Conservation (phyloP, 345 rosid genomes). For the Populus ilicifolia region DNA sequence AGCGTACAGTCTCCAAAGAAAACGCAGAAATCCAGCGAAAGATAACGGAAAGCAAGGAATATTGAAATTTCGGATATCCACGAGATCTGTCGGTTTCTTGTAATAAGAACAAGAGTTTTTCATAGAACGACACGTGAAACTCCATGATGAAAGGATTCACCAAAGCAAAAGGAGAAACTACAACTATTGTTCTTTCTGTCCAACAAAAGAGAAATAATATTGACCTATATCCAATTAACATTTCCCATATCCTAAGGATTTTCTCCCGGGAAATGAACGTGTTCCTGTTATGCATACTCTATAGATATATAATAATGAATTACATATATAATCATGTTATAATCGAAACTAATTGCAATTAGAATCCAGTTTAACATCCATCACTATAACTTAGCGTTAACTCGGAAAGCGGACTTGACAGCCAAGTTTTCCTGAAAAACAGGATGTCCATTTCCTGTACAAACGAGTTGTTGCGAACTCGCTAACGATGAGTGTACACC, state of each 20-base stretch:
- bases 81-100: neutral
- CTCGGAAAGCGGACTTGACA: neutral
- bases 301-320: neutral
- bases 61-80: neutral
- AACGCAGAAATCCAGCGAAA: constrained; percentile 28
- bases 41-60: neutral
- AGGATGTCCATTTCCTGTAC: neutral
- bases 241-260: neutral
- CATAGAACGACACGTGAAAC: neutral
- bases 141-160: neutral
- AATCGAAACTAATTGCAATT: neutral
- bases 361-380: neutral
- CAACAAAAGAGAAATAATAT: too few relatives aligned
- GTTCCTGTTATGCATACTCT: neutral
- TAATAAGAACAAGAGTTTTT: neutral
- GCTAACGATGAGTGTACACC: neutral
- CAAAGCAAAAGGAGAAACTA: neutral
- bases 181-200: neutral
- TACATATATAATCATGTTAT: neutral
- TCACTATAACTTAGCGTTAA: neutral
- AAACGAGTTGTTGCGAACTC: neutral
- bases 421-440: neutral
- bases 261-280: neutral
- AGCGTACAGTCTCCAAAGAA: constrained; percentile 1
- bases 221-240: neutral